These are phyloP conservation scores for Lodderomyces orthopsilosis DNA, from an alignment of 1,139 yeast genomes.

Conservation along the genomic window DNA sequence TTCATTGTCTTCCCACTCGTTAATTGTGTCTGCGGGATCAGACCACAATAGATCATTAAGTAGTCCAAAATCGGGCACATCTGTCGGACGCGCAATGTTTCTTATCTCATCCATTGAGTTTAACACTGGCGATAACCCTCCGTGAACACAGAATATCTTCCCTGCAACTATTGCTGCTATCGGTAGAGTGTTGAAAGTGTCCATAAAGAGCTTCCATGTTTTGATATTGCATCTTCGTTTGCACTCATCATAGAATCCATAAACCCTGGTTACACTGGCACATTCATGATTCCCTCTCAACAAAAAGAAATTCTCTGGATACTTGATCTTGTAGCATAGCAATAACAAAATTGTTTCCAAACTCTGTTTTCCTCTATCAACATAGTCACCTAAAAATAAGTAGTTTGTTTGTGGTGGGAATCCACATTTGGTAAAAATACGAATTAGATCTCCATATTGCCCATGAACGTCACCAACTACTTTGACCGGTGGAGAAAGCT, in stretches of 20 bases:
- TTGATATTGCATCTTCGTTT: slow-evolving; percentile 88
- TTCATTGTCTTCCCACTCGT: slow-evolving; percentile 98
- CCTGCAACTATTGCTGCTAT: slow-evolving; percentile 95
- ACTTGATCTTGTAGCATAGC: slow-evolving; percentile 88
- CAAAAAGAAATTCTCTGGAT: slow-evolving; percentile 92
- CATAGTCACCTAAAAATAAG: slow-evolving; percentile 91
- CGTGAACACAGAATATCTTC: slow-evolving; percentile 95
- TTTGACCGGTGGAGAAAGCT: slow-evolving; percentile 91
- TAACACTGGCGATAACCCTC: slow-evolving; percentile 90
- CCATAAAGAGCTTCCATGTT: slow-evolving; percentile 91
- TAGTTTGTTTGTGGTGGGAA: slow-evolving; percentile 97
- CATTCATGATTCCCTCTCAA: slow-evolving; percentile 96
- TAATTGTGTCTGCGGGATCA: slow-evolving; percentile 91
- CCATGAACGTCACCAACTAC: slow-evolving; percentile 98
- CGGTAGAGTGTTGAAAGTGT: slow-evolving; percentile 91
- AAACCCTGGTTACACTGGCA: slow-evolving; percentile 92
- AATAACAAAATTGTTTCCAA: slow-evolving; percentile 83
- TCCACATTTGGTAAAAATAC: slow-evolving; percentile 93
- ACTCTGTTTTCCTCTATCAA: slow-evolving; percentile 94
- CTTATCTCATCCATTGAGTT: slow-evolving; percentile 90
- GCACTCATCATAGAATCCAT: slow-evolving; percentile 97
- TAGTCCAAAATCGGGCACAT: slow-evolving; percentile 94
- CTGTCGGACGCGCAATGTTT: slow-evolving; percentile 90
- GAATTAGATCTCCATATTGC: slow-evolving; percentile 85
- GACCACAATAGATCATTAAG: slow-evolving; percentile 93